These are phyloP conservation scores for Hypoxylon intermedium DNA, from an alignment of 495 filamentous ascomycete species.

Conservation along the genomic window DNA sequence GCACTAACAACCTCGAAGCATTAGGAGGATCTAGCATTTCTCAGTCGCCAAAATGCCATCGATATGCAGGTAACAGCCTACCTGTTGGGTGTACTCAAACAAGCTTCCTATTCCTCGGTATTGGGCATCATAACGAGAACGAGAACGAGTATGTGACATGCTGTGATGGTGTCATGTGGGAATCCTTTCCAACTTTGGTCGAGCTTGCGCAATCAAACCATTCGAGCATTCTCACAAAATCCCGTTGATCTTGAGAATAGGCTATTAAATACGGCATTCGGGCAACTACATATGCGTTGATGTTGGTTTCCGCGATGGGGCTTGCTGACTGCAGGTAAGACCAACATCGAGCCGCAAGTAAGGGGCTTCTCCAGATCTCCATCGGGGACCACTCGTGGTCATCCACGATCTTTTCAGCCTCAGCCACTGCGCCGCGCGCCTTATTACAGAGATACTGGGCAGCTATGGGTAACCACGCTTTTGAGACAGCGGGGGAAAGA, in stretches of 20 bases:
- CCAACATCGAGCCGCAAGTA: constrained; percentile 24
- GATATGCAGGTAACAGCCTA: neutral
- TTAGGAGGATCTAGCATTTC: neutral
- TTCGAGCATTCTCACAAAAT: neutral
- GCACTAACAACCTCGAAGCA: constrained; percentile 6
- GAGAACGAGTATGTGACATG: constrained; percentile 19
- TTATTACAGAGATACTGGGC: neutral
- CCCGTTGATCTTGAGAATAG: constrained; percentile 16
- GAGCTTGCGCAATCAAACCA: constrained; percentile 11
- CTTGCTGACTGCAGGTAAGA: constrained; percentile 7
- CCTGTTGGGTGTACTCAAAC: neutral
- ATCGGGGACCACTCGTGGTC: constrained; percentile 9
- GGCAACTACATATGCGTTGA: constrained; percentile 10
- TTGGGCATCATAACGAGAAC: constrained; percentile 3
- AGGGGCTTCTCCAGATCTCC: constrained; percentile 21
- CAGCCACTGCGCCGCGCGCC: constrained; percentile 10
- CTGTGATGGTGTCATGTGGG: constrained; percentile 1
- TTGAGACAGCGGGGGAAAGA: neutral
- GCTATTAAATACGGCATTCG: constrained; percentile 29
- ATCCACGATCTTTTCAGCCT: constrained; percentile 25
- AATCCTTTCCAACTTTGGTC: constrained; percentile 6
- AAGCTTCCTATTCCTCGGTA: constrained; percentile 3
- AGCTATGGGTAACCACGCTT: neutral
- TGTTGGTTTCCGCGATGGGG: constrained; percentile 2
- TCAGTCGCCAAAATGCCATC: neutral